Base-by-base conservation (phyloP, 1,139 yeast genomes). In the Pneumocystis carinii region DNA sequence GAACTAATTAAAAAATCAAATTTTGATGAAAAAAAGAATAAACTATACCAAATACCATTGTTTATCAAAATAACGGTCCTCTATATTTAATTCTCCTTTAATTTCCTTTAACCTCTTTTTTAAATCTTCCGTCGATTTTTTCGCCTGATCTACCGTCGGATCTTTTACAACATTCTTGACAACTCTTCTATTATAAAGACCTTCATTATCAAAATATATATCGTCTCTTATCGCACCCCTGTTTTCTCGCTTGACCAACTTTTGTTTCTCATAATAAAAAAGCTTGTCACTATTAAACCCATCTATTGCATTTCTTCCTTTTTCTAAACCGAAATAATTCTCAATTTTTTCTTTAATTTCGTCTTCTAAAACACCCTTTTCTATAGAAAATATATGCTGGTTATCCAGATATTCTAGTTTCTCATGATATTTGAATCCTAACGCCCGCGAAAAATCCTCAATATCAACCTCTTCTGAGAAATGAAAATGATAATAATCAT, bases 11-110 rank as follows among this genome's bases (percentile, higher is more conserved):
- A 10, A n/a, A n/a, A 17, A 29, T 57, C 3, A 27, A 14, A 7
- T 8, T 24, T 29, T 2, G 24, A 12, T 1, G 10, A 17, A 19
- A 19, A 12, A 3, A 57, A 29, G 14, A 39, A 6, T n/a, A 10
- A 37, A 4, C 14, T 19, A n/a, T n/a, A 57, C 59, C 38, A 94
- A 75, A 74, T 92, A 97, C 99, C 99, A 94, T 74, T 94, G 99
- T 59, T 81, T 78, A 10, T 75, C 72, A 71, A 94, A 92, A 17
- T 80, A 75, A 0, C 98, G 98, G 74, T 92, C 99, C 29, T 79
- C 72, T 63, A 92, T 92, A 12, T 74, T 76, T 64, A 90, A 79
- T 65, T 78, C 76, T n/a, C 81, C 77, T 66, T 79, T 66, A 17
- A 72, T 66, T 5, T 59, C 68, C 2, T 66, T 62, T 10, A 72